Percentiles rank a stretch among this genome's conserved stretches.
These are phyloP conservation scores for Elaeis guineensis DNA, from an alignment of 176 grass and related monocot species.

Conservation along the genomic window DNA sequence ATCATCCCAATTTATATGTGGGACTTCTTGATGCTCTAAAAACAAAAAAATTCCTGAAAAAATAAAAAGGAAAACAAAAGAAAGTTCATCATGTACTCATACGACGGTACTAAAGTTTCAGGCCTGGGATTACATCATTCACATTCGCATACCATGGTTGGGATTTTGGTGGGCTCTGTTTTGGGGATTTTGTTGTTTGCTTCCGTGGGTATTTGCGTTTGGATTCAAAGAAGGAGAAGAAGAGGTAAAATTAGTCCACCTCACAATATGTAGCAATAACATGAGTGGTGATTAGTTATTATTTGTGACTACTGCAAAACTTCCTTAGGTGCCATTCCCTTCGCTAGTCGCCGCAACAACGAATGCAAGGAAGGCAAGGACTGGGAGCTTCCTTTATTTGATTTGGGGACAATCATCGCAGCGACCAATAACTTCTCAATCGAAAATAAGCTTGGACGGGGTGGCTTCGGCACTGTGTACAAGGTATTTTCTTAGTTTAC, in stretches of 20 bases:
- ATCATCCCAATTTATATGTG: no score
- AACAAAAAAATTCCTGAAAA: not conserved
- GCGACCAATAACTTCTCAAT: slow-evolving; percentile 50
- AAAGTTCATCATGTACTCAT: slow-evolving; percentile 10
- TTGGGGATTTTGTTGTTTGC: no score
- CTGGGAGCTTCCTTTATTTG: slow-evolving; percentile 45
- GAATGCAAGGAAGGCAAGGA: slow-evolving; percentile 29
- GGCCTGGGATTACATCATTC: no score
- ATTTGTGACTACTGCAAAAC: no score
- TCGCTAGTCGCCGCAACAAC: slow-evolving; percentile 1
- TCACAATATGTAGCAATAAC: not conserved
- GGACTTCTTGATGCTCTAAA: no score
- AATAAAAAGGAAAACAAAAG: slow-evolving; percentile 19
- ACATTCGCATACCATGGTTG: no score
- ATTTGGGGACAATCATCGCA: slow-evolving; percentile 29
- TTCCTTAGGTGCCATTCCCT: not conserved
- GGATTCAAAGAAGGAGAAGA: no score
- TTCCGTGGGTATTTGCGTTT: no score
- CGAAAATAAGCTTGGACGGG: slow-evolving; percentile 49
- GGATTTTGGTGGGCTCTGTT: no score
- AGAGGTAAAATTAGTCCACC: not conserved
- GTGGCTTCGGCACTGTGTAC: slow-evolving; percentile 62
- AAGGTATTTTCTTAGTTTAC: slow-evolving; percentile 18
- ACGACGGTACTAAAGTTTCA: no score
- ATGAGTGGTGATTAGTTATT: no score